phyloP scores from a whole-genome alignment of 768 basidiomycete genomes.

The Tylopilus sp. region DNA sequence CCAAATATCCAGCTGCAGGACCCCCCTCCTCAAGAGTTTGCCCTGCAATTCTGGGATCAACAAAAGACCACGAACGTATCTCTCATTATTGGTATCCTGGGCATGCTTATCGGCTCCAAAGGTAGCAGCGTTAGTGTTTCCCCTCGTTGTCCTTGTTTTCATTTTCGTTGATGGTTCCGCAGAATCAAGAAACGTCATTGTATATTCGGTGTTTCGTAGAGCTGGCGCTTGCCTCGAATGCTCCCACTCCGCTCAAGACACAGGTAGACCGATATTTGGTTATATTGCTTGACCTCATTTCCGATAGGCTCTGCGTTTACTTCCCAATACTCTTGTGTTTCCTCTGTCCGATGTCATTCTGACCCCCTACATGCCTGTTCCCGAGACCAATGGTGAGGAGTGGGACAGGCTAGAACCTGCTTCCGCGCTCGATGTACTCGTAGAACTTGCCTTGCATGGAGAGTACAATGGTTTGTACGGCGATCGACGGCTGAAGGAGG shows the following conservation, averaged over 20 bases:
- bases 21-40: constrained; percentile 80
- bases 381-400: constrained; percentile 86
- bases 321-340: constrained; percentile 53
- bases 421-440: constrained; percentile 77
- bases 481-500: constrained; percentile 58
- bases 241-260: constrained; percentile 82
- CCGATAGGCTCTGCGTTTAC: constrained; percentile 51
- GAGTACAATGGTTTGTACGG: constrained; percentile 75
- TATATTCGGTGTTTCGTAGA: constrained; percentile 82
- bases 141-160: neutral
- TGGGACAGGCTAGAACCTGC: constrained; percentile 85
- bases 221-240: constrained; percentile 89
- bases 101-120: constrained; percentile 78
- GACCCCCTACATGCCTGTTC: constrained; percentile 72
- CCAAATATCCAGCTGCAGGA: constrained; percentile 55
- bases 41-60: constrained; percentile 93
- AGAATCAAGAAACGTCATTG: constrained; percentile 56
- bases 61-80: constrained; percentile 82
- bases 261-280: constrained; percentile 48
- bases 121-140: constrained; percentile 51
- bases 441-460: constrained; percentile 81
- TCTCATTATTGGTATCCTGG: constrained; percentile 78
- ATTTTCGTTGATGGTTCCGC: constrained; percentile 3
- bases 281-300: constrained; percentile 27
- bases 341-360: constrained; percentile 65